A percentile compares a stretch with the other conserved stretches of the same genome.
phyloP scores from a whole-genome alignment of 108 stramenopile genomes.

The Fragilaria crotonensis region DNA sequence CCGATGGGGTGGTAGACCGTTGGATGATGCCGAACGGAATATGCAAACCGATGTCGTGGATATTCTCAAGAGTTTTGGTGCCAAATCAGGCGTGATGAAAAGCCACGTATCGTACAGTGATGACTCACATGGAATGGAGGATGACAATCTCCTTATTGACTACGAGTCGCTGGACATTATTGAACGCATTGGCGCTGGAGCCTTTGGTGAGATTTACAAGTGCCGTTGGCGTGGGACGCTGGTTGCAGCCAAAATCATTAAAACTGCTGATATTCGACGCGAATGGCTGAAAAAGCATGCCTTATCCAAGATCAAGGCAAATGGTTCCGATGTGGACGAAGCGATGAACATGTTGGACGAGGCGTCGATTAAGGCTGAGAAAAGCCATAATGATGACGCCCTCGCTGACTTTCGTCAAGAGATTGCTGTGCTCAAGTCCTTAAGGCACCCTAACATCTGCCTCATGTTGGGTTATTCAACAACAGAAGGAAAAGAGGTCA shows the following conservation, averaged over 20 bases:
- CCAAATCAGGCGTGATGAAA: conserved; percentile 11
- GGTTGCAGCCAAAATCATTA: conserved; percentile 84
- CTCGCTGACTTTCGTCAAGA: conserved; percentile 74
- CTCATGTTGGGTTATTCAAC: conserved; percentile 77
- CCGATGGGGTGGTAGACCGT: conserved; percentile 78
- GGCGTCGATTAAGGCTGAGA: conserved; percentile 26
- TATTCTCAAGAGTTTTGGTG: conserved; percentile 51
- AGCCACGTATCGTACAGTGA: background rate
- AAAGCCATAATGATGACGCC: conserved; percentile 40
- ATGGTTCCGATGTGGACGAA: conserved; percentile 31
- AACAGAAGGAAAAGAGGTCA: conserved; percentile 65
- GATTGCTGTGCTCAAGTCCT: conserved; percentile 58
- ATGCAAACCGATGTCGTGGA: conserved; percentile 24
- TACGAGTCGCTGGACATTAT: conserved; percentile 79
- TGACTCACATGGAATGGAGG: conserved; percentile 5
- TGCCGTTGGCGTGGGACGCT: conserved; percentile 79
- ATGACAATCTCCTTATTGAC: conserved; percentile 64
- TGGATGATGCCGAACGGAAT: conserved; percentile 71
- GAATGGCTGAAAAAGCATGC: conserved; percentile 68
- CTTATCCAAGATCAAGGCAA: conserved; percentile 19
- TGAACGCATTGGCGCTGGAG: conserved; percentile 80
- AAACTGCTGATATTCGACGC: conserved; percentile 62
- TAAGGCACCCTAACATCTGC: conserved; percentile 81
- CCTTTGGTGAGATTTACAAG: conserved; percentile 89
- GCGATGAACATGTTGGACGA: conserved; percentile 33